phyloP scores from a whole-genome alignment of 2,329 filamentous ascomycete species.

The Penicillium hordei region DNA sequence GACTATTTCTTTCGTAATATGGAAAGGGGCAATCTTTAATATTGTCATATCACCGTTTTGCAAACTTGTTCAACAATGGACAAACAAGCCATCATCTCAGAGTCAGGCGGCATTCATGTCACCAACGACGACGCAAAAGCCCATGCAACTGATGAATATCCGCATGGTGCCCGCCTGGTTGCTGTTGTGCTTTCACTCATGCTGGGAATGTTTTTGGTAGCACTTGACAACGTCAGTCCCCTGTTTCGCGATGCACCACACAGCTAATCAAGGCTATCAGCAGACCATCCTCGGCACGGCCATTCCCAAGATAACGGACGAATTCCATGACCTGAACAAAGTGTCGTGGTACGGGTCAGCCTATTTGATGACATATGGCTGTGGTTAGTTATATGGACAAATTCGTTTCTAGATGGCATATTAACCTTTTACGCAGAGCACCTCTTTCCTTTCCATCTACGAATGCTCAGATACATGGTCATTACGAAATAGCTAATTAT shows the following conservation, averaged over 20 bases:
- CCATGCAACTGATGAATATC: not conserved
- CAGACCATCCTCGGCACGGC: constrained; percentile 11
- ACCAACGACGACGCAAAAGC: not conserved
- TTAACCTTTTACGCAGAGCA: not conserved
- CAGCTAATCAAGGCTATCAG: not conserved
- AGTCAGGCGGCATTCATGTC: not conserved
- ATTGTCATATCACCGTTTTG: not conserved
- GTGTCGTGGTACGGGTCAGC: constrained; percentile 41
- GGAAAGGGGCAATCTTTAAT: not conserved
- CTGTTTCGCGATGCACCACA: not conserved
- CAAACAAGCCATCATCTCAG: not conserved
- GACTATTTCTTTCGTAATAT: not conserved
- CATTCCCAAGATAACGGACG: constrained; percentile 30
- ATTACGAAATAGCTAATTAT: constrained; percentile 5
- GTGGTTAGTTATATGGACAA: not conserved
- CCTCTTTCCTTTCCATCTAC: not conserved
- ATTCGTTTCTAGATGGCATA: not conserved
- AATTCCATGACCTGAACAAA: constrained; percentile 30
- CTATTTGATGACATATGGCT: constrained; percentile 35
- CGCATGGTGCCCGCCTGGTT: not conserved
- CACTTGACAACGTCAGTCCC: not conserved
- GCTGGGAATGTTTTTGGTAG: not conserved
- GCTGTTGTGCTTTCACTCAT: not conserved
- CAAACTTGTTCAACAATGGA: not conserved
- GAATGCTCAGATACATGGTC: not conserved